These are phyloP conservation scores for Trametes versicolor DNA, from an alignment of 1,284 basidiomycete genomes.

Conservation along the genomic window DNA sequence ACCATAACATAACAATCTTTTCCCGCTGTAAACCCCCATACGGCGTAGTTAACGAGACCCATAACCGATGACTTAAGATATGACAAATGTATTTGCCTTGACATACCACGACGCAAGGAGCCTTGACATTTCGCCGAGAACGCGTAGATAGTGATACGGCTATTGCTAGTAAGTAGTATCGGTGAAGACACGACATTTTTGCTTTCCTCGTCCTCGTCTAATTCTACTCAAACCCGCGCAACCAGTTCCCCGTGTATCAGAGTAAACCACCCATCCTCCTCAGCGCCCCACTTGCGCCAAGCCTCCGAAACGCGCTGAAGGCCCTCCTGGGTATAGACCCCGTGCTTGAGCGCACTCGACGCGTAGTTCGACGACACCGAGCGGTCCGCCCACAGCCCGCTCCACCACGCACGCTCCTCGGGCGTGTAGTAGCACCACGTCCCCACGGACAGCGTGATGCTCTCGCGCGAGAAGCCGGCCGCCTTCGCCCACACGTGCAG, in stretches of 20 bases:
- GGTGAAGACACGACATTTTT: background rate
- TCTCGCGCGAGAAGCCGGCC: conserved; percentile 42
- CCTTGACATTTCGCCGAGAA: no score
- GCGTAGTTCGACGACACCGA: conserved; percentile 44
- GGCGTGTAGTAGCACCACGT: conserved; percentile 49
- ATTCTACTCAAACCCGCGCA: conserved; percentile 20
- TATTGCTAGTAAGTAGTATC: no score
- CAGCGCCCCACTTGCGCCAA: conserved; percentile 45
- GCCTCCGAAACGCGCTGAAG: conserved; percentile 39
- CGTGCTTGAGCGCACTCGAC: conserved; percentile 41
- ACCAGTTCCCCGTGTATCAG: conserved; percentile 48
- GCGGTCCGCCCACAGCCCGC: conserved; percentile 48
- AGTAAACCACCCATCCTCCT: conserved; percentile 49
- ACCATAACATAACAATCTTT: no score
- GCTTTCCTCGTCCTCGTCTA: background rate
- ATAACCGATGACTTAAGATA: no score
- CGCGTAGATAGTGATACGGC: no score
- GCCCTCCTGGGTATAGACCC: conserved; percentile 40
- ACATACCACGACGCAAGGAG: no score
- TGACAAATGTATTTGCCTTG: no score
- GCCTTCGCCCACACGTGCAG: conserved; percentile 44
- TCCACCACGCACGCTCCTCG: conserved; percentile 49
- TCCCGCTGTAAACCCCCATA: no score
- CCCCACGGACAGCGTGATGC: conserved; percentile 41
- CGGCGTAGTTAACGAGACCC: no score